Evolutionary conservation across 1,284 basidiomycete genomes (phyloP).

Genomic region (Fomitopsis betulina): DNA sequence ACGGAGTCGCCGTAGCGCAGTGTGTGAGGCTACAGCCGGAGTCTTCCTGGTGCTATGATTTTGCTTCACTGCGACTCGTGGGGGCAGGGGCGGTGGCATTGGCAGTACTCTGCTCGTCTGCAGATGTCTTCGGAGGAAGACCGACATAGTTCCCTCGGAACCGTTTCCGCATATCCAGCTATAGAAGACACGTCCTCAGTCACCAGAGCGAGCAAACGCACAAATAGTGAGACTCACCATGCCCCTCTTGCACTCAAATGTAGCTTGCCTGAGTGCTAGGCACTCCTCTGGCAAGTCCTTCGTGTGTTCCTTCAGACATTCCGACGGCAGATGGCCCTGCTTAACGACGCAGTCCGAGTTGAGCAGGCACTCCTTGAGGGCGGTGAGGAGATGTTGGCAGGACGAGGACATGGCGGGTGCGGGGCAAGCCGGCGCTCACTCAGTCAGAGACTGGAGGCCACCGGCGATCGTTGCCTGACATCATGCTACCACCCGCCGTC

Average conservation of each 20-base stretch:
- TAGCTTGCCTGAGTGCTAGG: conserved; percentile 67
- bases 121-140: conserved; percentile 1
- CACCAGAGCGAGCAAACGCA: not conserved
- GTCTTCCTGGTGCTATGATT: not conserved
- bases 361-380: conserved; percentile 77
- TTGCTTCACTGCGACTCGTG: not conserved
- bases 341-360: conserved; percentile 81
- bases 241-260: conserved; percentile 84
- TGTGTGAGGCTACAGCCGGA: not conserved
- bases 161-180: conserved; percentile 83
- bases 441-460: not conserved
- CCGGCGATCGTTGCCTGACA: not conserved
- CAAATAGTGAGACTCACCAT: conserved; percentile 54
- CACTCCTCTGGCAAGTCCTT: conserved; percentile 76
- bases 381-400: conserved; percentile 67
- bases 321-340: conserved; percentile 66
- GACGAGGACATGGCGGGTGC: conserved; percentile 61
- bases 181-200: not conserved
- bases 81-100: not conserved
- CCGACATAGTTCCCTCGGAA: conserved; percentile 62
- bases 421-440: not conserved
- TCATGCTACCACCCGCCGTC: conserved; percentile 35
- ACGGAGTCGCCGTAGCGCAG: not conserved
- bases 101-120: not conserved
- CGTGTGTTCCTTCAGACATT: conserved; percentile 70